Evolutionary conservation across 2,329 filamentous ascomycete genomes (phyloP).

Genomic region (Daldinia eschscholtzii): DNA sequence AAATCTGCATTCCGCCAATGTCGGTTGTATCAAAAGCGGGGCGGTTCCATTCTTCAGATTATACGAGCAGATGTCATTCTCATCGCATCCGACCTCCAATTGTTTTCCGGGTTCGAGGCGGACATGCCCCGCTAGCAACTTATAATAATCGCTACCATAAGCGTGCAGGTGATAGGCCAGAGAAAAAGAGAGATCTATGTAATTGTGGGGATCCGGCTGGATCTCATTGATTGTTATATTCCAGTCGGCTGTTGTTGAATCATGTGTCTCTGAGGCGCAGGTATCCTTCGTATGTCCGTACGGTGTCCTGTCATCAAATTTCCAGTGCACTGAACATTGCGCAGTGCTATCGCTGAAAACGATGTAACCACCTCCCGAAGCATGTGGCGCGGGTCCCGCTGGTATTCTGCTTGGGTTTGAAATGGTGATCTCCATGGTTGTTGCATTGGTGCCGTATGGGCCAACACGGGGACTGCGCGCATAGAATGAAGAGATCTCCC

Average conservation of each 20-base stretch:
- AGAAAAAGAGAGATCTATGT: conserved; percentile 38
- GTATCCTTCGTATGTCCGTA: conserved; percentile 41
- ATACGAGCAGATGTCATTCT: conserved; percentile 39
- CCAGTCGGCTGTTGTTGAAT: conserved; percentile 37
- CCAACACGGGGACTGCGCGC: conserved; percentile 36
- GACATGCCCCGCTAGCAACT: conserved; percentile 31
- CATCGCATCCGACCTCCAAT: conserved; percentile 41
- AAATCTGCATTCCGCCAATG: conserved; percentile 41
- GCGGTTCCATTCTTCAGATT: conserved; percentile 33
- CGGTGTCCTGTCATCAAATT: conserved; percentile 34
- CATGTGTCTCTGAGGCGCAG: conserved; percentile 22
- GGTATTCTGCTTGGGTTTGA: conserved; percentile 38
- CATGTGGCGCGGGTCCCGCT: conserved; percentile 44
- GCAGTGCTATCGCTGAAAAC: conserved; percentile 42
- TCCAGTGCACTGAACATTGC: conserved; percentile 43
- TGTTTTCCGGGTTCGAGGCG: conserved; percentile 24
- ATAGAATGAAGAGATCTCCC: conserved; percentile 39
- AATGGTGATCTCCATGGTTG: conserved; percentile 39
- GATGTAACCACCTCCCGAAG: conserved; percentile 45
- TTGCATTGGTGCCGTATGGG: conserved; percentile 43
- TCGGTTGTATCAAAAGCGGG: conserved; percentile 42
- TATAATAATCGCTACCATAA: conserved; percentile 40
- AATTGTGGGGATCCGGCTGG: conserved; percentile 37
- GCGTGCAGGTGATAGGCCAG: conserved; percentile 34
- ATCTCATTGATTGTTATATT: conserved; percentile 42